Evolutionary conservation across 2,329 filamentous ascomycete genomes (phyloP).

Genomic region (Berkeleyomyces rouxiae): DNA sequence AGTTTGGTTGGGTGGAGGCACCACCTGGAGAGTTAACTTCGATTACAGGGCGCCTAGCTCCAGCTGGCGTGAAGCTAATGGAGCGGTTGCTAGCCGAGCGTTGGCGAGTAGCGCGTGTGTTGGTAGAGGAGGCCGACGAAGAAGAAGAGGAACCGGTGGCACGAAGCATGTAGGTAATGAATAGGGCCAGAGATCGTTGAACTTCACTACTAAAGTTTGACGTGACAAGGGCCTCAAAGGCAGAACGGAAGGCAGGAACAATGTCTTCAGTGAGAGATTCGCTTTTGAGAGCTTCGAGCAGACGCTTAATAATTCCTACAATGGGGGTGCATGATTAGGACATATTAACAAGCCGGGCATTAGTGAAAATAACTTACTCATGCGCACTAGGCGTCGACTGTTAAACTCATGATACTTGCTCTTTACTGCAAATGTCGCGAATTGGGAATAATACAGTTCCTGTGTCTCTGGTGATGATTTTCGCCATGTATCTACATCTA

Average conservation of each 20-base stretch:
- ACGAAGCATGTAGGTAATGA: constrained; percentile 84
- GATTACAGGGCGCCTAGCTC: constrained; percentile 4
- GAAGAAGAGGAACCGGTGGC: constrained; percentile 30
- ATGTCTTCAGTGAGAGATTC: constrained; percentile 59
- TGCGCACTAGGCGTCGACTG: constrained; percentile 65
- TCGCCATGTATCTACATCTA: constrained; percentile 89
- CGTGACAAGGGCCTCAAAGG: constrained; percentile 64
- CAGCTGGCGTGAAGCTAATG: constrained; percentile 23
- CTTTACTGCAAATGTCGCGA: constrained; percentile 69
- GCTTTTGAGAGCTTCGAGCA: constrained; percentile 79
- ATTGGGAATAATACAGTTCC: constrained; percentile 84
- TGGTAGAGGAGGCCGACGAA: constrained; percentile 18
- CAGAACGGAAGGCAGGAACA: constrained; percentile 57
- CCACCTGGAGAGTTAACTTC: constrained; percentile 8
- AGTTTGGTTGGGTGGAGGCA: not conserved
- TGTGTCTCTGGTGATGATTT: constrained; percentile 61
- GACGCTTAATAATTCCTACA: constrained; percentile 69
- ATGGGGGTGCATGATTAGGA: not conserved
- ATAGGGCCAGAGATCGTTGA: constrained; percentile 72
- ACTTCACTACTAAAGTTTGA: constrained; percentile 72
- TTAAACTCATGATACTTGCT: constrained; percentile 93
- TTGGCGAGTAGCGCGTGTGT: not conserved
- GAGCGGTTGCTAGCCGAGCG: constrained; percentile 7
- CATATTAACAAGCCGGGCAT: not conserved
- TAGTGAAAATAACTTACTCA: constrained; percentile 46